Conservation (phyloP, 306 rosid genomes). For the Acacia crassicarpa region DNA sequence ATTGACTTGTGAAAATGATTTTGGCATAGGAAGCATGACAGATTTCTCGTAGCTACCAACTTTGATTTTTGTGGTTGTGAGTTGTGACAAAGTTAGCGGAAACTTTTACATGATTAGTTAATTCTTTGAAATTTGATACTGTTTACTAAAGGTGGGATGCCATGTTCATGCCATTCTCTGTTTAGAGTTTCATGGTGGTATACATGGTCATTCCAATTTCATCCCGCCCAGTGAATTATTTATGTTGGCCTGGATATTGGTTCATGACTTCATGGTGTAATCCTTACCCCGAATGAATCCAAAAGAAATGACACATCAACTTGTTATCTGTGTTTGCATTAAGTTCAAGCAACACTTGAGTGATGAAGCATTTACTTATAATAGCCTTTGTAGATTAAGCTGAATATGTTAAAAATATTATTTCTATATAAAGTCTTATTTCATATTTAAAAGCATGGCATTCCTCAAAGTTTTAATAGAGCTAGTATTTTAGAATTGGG, state of each 20-base stretch:
- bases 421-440: not conserved
- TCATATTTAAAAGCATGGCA: not conserved
- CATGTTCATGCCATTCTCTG: constrained; percentile 2
- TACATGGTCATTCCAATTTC: not conserved
- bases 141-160: not conserved
- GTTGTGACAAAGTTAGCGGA: not conserved
- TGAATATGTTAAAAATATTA: not conserved
- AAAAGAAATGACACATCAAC: not conserved
- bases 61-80: not conserved
- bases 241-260: constrained; percentile 18
- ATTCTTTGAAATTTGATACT: not conserved
- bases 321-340: not conserved
- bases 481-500: not conserved
- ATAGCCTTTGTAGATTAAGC: not conserved
- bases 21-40: not conserved
- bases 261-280: not conserved
- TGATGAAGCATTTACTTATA: not conserved
- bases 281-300: not conserved
- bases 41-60: constrained; percentile 3
- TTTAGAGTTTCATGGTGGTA: not conserved
- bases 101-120: not conserved
- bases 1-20: constrained; percentile 10
- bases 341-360: not conserved
- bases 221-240: not conserved
- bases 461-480: not conserved